Evolutionary conservation across 2,329 filamentous ascomycete species (phyloP), one percentile per base, ranked within the genome.

Genomic region (Ilyonectria destructans): DNA sequence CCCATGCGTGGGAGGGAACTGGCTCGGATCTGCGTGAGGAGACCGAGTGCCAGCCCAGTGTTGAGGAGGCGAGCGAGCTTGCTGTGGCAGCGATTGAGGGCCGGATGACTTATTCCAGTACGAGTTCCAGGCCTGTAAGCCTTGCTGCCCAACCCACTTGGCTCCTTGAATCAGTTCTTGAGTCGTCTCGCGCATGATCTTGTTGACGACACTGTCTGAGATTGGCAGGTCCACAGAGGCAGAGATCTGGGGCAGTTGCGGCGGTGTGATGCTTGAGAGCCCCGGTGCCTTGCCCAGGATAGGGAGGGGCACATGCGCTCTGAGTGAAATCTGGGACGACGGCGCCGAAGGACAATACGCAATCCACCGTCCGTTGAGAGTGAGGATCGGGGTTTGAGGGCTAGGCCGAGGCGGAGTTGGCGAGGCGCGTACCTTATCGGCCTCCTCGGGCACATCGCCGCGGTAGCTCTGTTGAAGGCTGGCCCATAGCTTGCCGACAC

Each of bases 401-500:
- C 79, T 83, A 69, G 85, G 79, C 43, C 84, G 82, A 49, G 80
- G 77, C 35, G 82, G 79, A 52, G 80, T 69, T 1, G 81, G 74
- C 23, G 77, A 79, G 29, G 81, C 78, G 43, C 79, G 80, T 43
- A 68, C 71, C 65, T 82, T 81, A 67, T 86, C 85, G 17, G 78
- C 73, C 68, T 89, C 87, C 65, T 86, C 83, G 1, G 82, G 73
- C 29, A 83, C 78, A 33, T 88, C 85, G 26, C 83, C 83, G 66
- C 85, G 85, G 19, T 84, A 80, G 33, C 84, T 83, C 71, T 90
- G 88, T 77, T 96, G 93, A 31, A 97, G 85, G 51, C 91, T 91
- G 1, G 96, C 98, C 96, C 96, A 99, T 19, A 97, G 84, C 82
- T 99, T 99, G 21, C 92, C 95, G 62, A 96, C 85, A 75, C 95